Conservation (phyloP, 2,329 filamentous ascomycete species). For the Alternaria panax region DNA sequence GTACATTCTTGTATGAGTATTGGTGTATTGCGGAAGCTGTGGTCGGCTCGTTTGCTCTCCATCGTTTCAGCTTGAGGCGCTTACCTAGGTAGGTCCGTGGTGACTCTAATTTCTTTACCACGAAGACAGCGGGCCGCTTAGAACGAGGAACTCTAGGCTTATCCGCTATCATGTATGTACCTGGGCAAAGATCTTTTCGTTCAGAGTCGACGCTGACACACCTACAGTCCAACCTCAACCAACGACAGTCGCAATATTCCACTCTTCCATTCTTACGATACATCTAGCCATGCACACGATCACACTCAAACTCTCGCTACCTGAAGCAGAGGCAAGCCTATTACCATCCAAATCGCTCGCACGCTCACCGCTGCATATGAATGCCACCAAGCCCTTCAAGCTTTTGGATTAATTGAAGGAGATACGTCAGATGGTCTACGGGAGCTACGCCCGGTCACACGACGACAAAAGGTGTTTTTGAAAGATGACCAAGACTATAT, state of each 20-base stretch:
- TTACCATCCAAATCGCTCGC: neutral
- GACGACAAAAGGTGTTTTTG: neutral
- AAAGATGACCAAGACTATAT: neutral
- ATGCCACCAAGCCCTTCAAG: neutral
- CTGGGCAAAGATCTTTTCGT: neutral
- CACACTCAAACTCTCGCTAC: neutral
- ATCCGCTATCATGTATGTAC: neutral
- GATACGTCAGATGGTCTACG: slow-evolving; percentile 16
- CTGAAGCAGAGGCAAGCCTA: neutral
- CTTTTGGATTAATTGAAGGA: slow-evolving; percentile 17
- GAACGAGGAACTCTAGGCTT: neutral
- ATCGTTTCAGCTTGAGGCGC: neutral
- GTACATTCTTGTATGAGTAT: neutral
- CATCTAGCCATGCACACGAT: neutral
- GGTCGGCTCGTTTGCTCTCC: neutral
- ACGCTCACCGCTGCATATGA: neutral
- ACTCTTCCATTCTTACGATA: neutral
- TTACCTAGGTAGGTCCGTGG: neutral
- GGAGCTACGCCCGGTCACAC: neutral
- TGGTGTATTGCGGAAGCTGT: neutral
- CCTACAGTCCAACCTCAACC: neutral
- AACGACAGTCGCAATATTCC: neutral
- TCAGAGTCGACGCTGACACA: neutral
- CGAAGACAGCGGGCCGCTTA: neutral
- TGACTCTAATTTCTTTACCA: neutral